Base-by-base conservation (phyloP, 768 basidiomycete species). In the Lactifluus pinguis region DNA sequence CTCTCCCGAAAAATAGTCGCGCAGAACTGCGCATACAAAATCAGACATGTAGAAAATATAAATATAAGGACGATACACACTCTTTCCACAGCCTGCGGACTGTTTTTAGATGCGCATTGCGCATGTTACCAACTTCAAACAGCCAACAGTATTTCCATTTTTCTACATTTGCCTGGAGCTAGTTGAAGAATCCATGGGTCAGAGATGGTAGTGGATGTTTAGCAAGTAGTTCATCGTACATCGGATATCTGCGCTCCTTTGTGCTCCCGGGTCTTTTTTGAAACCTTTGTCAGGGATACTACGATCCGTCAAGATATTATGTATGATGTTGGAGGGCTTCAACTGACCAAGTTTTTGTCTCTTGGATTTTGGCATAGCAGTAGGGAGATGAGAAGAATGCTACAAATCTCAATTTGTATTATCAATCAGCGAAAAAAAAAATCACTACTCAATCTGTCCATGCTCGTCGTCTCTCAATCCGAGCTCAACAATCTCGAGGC, bases 61-160 rank as follows among this genome's bases (percentile, higher is more conserved):
- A 21, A 14, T 44, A 21, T 52, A 49, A 48, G 45, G 10, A 49
- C 19, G 51, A 8, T 56, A 76, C 87, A 57, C 67, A 92, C 87
- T 89, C 91, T 79, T 92, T 91, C 97, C 97, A 99, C 65, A 89
- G 77, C 61, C 85, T 85, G 65, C 97, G 82, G 50, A 98, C 91
- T 54, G 92, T 93, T 79, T 98, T 95, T 42, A 99, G 76, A 73
- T 92, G 88, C 30, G 93, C 77, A 75, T 95, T 98, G 62, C 97
- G 80, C 93, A 98, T 95, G 66, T 93, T 84, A 15, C 94, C 95
- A 6, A 98, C 92, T 67, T 89, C 85, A 71, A 99, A 97, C 42
- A 98, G 71, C 92, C 94, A 99, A 75, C 92, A 89, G 73, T 97
- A 95, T 69, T 83, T 83, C 86, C 91, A 98, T 76, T 92, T 89